A percentile compares a stretch with the other conserved stretches of the same genome.
Evolutionary conservation across 1,284 basidiomycete species (phyloP).

Genomic region (Inonotus obliquus): DNA sequence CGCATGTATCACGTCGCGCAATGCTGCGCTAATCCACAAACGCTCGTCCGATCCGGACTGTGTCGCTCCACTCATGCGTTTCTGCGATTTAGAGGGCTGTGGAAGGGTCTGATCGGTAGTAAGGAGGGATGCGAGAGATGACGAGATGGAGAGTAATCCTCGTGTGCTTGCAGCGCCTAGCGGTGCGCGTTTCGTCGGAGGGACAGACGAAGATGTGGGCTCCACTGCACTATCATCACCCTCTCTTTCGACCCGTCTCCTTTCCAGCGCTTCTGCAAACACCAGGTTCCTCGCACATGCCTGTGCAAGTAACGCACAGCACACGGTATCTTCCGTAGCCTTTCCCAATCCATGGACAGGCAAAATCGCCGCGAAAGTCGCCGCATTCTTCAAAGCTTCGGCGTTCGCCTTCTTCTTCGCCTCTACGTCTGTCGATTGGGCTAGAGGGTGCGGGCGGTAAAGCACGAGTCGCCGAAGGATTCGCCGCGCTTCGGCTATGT

Average conservation of each 20-base stretch:
- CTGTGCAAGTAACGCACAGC: slow-evolving; percentile 19
- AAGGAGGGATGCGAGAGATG: not conserved
- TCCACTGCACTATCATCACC: not conserved
- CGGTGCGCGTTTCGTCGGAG: not conserved
- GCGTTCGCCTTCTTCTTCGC: not conserved
- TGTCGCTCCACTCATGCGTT: slow-evolving; percentile 11
- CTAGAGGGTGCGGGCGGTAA: not conserved
- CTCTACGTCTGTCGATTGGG: not conserved
- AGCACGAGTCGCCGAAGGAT: slow-evolving; percentile 20
- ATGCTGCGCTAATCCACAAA: slow-evolving; percentile 3
- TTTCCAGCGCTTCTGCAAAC: not conserved
- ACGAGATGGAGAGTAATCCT: not conserved
- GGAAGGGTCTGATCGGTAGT: not conserved
- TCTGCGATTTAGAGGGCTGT: not conserved
- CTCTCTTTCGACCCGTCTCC: not conserved
- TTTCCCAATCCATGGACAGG: slow-evolving; percentile 17
- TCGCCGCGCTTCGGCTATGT: slow-evolving; percentile 19
- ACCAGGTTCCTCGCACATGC: slow-evolving; percentile 14
- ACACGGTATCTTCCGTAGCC: slow-evolving; percentile 16
- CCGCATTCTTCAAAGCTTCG: slow-evolving; percentile 7
- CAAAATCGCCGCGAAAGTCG: slow-evolving; percentile 19
- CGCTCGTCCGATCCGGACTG: slow-evolving; percentile 9
- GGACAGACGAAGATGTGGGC: not conserved
- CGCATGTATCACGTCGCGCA: slow-evolving; percentile 7
- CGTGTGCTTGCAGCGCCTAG: not conserved